A percentile compares a stretch with the other conserved stretches of the same genome.
These are phyloP conservation scores for Cladosporium sp. DNA, from an alignment of 2,329 filamentous ascomycete genomes.

Conservation along the genomic window DNA sequence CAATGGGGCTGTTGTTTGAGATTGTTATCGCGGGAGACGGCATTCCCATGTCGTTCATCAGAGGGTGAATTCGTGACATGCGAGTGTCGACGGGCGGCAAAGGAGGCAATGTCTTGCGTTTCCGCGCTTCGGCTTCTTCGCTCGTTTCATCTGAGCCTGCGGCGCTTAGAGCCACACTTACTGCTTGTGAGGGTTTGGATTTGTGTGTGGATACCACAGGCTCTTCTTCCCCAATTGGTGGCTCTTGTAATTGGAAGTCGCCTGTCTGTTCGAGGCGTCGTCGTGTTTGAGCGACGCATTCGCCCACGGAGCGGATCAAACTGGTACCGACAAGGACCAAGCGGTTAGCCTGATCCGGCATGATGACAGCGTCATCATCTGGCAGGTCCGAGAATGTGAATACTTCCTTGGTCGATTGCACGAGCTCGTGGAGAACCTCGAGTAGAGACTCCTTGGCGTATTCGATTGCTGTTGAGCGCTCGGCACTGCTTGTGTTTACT, in stretches of 20 bases:
- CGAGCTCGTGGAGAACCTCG: conserved; percentile 71
- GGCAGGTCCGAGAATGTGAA: conserved; percentile 64
- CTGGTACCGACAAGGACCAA: conserved; percentile 27
- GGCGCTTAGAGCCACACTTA: not conserved
- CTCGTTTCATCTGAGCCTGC: not conserved
- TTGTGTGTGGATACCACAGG: not conserved
- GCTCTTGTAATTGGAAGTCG: conserved; percentile 25
- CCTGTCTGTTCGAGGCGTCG: conserved; percentile 74
- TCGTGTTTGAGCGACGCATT: conserved; percentile 84
- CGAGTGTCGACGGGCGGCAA: conserved; percentile 7
- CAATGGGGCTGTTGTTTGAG: not conserved
- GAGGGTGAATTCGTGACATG: conserved; percentile 7
- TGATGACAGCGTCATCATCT: conserved; percentile 69
- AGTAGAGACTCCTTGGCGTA: conserved; percentile 72
- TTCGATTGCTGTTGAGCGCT: conserved; percentile 61
- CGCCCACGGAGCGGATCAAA: conserved; percentile 71
- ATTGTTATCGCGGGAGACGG: conserved; percentile 10
- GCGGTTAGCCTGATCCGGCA: conserved; percentile 47
- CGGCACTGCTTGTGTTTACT: conserved; percentile 71
- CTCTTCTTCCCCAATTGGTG: not conserved
- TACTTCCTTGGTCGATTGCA: conserved; percentile 74
- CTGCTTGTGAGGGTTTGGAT: not conserved
- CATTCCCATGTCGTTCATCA: conserved; percentile 10
- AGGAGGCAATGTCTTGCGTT: conserved; percentile 7
- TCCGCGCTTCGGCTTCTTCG: conserved; percentile 4